A percentile compares a stretch with the other conserved stretches of the same genome.
Evolutionary conservation across 148 eudicot species (phyloP).

Genomic region (Rheum nobile): DNA sequence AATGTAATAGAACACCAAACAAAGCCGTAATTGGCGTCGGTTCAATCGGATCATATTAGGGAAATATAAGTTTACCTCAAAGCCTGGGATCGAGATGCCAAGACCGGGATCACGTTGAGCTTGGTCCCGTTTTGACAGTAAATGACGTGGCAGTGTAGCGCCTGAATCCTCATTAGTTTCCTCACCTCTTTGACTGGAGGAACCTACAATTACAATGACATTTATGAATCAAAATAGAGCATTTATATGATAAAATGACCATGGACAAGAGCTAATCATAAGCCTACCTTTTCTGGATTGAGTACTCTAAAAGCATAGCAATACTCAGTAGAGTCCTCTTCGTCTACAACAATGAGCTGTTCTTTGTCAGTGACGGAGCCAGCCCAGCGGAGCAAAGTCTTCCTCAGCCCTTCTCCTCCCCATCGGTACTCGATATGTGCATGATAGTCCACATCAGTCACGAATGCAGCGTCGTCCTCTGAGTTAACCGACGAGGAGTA

Average conservation of each 20-base stretch:
- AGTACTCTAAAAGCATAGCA: conserved; percentile 75
- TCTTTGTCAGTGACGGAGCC: conserved; percentile 48
- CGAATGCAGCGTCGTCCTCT: conserved; percentile 45
- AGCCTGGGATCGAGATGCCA: conserved; percentile 99
- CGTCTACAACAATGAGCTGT: conserved; percentile 56
- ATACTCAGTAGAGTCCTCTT: conserved; percentile 48
- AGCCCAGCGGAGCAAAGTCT: conserved; percentile 85
- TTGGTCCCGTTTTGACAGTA: conserved; percentile 77
- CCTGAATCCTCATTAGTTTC: conserved; percentile 79
- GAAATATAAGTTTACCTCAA: no score
- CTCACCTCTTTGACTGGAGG: conserved; percentile 73
- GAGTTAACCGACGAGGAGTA: conserved; percentile 59
- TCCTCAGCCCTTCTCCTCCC: conserved; percentile 96
- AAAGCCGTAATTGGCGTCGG: no score
- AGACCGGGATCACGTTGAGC: conserved; percentile 71
- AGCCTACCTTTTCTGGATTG: conserved; percentile 57
- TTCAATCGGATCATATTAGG: no score
- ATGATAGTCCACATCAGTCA: conserved; percentile 69
- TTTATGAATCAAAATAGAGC: no score
- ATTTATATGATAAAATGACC: no score
- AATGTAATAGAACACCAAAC: no score
- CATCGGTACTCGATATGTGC: conserved; percentile 84
- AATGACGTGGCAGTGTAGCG: conserved; percentile 78
- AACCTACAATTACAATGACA: conserved; percentile 32
- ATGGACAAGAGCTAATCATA: background rate